Base-by-base conservation (phyloP, 768 basidiomycete genomes). In the Mycena floridula region DNA sequence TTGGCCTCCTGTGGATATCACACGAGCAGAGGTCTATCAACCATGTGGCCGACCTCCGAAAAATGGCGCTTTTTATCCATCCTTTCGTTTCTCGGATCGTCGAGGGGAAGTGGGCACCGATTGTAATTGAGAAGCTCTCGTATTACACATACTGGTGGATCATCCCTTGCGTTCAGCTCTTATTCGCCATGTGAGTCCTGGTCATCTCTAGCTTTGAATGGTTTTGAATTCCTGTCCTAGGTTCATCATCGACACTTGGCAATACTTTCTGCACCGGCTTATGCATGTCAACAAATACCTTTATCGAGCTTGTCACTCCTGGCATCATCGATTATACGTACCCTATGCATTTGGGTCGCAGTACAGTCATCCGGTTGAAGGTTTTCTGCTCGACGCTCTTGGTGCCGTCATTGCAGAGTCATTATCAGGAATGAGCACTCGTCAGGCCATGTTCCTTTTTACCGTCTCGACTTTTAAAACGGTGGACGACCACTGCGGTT, bases 361-460 rank as follows among this genome's bases (percentile, higher is more conserved):
- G 4, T 99, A 99, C 73, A 99, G 98, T 63, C 95, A 98, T 60
- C 94, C 94, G 0, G 54, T 98, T 26, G 96, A 99, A 59, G 96
- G 94, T 1, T 84, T 99, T 59, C 49, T 95, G 2, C 74, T 99
- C 51, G 96, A 99, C 62, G 78, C 82, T 2, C 61, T 86, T 23
- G 92, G 95, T 32, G 82, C 91, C 0, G 77, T 66, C 7, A 45
- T 97, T 16, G 89, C 94, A 0, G 88, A 98, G 59, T 55, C 66
- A 20, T 18, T 81, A 5, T 72, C 86, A 1, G 58, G 69, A 3
- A 81, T 98, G 73, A 79, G 76, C 23, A 73, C 82, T 2, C 82
- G 96, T 1, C 94, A 98, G 63, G 82, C 90, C 18, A 79, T 79
- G 48, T 53, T 97, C 40, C 72, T 98, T 43, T 99, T 98, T 61